These are phyloP conservation scores for Cichorium intybus DNA, from an alignment of 140 eudicot genomes.

Conservation along the genomic window DNA sequence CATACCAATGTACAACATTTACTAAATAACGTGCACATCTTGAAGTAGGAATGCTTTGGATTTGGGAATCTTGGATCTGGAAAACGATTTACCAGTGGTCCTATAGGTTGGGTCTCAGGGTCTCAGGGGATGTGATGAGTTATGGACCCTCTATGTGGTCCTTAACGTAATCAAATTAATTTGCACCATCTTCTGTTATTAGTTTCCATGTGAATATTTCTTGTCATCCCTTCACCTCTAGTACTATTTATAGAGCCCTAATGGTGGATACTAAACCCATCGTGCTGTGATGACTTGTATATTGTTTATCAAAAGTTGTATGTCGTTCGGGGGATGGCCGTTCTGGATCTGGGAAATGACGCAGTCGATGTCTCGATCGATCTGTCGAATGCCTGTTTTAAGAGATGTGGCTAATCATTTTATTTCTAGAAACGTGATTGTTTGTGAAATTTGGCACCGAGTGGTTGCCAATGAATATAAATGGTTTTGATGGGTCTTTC, in stretches of 20 bases:
- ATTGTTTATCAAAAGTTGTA: background rate
- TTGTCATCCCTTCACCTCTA: slow-evolving; percentile 27
- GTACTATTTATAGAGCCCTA: background rate
- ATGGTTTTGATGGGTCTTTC: background rate
- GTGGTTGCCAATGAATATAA: background rate
- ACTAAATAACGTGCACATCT: background rate
- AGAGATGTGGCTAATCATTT: slow-evolving; percentile 27
- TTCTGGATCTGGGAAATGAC: background rate
- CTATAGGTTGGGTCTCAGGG: slow-evolving; percentile 27
- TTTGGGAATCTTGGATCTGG: slow-evolving; percentile 1
- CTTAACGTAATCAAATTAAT: slow-evolving; percentile 30
- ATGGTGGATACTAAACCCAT: background rate
- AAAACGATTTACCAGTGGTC: slow-evolving; percentile 26
- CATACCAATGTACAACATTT: slow-evolving; percentile 7
- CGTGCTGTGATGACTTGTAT: background rate
- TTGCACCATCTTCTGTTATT: slow-evolving; percentile 34
- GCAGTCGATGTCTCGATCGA: slow-evolving; percentile 13
- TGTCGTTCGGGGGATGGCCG: background rate
- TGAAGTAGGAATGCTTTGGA: background rate
- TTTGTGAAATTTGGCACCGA: background rate
- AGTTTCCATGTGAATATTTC: slow-evolving; percentile 43
- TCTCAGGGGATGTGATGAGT: slow-evolving; percentile 36
- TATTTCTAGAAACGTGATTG: slow-evolving; percentile 10
- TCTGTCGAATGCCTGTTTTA: slow-evolving; percentile 16
- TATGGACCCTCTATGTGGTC: slow-evolving; percentile 44